Percentiles rank a stretch among this genome's conserved stretches.
Conservation (phyloP, 2,329 filamentous ascomycete species). For the Dothiorella sarmentorum region DNA sequence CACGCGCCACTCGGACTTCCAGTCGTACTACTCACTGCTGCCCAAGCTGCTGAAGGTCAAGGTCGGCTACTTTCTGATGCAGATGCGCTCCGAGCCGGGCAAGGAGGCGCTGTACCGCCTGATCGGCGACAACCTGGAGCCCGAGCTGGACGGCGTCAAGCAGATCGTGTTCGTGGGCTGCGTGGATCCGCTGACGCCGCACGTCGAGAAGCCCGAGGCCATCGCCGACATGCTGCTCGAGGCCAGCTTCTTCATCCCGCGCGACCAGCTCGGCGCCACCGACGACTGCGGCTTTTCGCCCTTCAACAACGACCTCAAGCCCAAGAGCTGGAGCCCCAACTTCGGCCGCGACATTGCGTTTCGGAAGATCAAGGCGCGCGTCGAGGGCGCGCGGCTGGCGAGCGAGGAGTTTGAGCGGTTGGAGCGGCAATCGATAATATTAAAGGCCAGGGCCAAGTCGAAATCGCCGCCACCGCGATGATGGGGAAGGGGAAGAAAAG, state of each 20-base stretch:
- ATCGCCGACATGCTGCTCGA: constrained; percentile 13
- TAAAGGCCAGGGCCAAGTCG: neutral
- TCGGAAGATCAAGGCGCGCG: constrained; percentile 9
- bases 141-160: constrained; percentile 2
- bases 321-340: constrained; percentile 17
- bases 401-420: constrained; percentile 14
- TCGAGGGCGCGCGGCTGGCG: constrained; percentile 6
- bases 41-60: constrained; percentile 13
- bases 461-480: constrained; percentile 9
- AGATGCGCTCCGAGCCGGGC: constrained; percentile 13
- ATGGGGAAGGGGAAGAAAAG: neutral
- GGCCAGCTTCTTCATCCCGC: constrained; percentile 15
- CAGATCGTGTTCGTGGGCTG: constrained; percentile 5
- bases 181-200: constrained; percentile 10
- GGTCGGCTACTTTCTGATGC: constrained; percentile 16
- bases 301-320: constrained; percentile 16
- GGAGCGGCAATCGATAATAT: constrained; percentile 13
- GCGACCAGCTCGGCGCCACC: constrained; percentile 13
- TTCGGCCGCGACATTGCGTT: constrained; percentile 15
- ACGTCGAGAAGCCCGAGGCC: constrained; percentile 14
- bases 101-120: constrained; percentile 5
- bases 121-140: constrained; percentile 12
- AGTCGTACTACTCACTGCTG: constrained; percentile 14
- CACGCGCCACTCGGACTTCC: constrained; percentile 12
- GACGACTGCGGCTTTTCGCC: constrained; percentile 16